These are phyloP conservation scores for Phlegmacium glaucopus DNA, from an alignment of 768 basidiomycete species.

Conservation along the genomic window DNA sequence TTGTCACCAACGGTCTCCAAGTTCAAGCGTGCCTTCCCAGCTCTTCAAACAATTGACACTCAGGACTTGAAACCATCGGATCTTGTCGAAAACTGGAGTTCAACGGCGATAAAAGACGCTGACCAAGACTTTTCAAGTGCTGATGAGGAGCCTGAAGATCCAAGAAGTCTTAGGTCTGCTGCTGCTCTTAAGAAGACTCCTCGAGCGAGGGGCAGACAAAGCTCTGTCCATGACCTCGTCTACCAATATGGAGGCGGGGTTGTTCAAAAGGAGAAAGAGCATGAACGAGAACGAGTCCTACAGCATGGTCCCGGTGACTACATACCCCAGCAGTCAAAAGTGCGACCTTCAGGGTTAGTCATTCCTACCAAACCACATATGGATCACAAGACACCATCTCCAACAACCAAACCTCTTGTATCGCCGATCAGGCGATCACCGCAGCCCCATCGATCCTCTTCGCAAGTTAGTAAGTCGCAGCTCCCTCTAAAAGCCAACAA, in stretches of 20 bases:
- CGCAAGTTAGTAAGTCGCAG: conserved; percentile 14
- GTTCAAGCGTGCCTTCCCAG: conserved; percentile 35
- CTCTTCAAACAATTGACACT: conserved; percentile 25
- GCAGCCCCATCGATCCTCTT: conserved; percentile 7
- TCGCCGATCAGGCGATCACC: conserved; percentile 4
- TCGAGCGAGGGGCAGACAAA: conserved; percentile 59
- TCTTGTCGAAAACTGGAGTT: conserved; percentile 49
- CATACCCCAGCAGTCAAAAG: conserved; percentile 10
- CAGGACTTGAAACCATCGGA: conserved; percentile 10
- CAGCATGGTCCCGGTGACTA: conserved; percentile 13
- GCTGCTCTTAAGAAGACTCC: conserved; percentile 24
- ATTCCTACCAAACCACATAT: conserved; percentile 4
- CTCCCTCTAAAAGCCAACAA: conserved; percentile 16
- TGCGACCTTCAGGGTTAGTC: conserved; percentile 1
- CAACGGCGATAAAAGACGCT: conserved; percentile 23
- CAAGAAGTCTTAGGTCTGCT: conserved; percentile 22
- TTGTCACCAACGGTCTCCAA: conserved; percentile 36
- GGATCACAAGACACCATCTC: conserved; percentile 17
- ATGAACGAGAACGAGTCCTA: conserved; percentile 3
- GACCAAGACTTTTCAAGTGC: conserved; percentile 52
- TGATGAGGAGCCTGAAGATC: conserved; percentile 55
- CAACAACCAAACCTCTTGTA: conserved; percentile 8
- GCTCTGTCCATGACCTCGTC: conserved; percentile 81
- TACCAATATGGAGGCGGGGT: conserved; percentile 70
- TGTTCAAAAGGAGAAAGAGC: conserved; percentile 34